A percentile compares a stretch with the other conserved stretches of the same genome.
Evolutionary conservation across 108 stramenopile species (phyloP).

Genomic region (Skeletonema potamos): DNA sequence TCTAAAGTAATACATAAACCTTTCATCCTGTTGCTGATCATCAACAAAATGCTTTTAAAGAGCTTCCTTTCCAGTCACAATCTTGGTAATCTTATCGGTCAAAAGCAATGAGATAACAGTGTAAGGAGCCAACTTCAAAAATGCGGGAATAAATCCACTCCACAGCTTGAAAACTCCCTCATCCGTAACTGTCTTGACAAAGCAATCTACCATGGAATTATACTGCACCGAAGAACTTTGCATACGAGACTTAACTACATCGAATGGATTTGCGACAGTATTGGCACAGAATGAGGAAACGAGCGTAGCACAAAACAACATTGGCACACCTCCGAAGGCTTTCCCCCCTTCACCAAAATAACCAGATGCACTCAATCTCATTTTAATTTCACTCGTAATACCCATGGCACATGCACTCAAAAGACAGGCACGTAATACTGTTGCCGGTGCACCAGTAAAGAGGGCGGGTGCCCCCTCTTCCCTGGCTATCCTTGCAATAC

Average conservation of each 20-base stretch:
- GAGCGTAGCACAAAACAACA: conserved; percentile 64
- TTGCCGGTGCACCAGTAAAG: conserved; percentile 68
- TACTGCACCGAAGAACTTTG: conserved; percentile 60
- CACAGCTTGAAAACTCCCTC: conserved; percentile 62
- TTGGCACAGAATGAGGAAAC: conserved; percentile 65
- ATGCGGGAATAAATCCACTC: conserved; percentile 71
- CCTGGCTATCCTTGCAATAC: conserved; percentile 55
- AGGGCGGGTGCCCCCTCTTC: conserved; percentile 61
- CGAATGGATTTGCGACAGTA: conserved; percentile 73
- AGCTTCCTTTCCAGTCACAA: conserved; percentile 63
- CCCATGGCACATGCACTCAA: conserved; percentile 63
- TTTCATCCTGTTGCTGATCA: background rate
- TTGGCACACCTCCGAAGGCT: conserved; percentile 52
- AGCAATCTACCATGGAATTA: conserved; percentile 60
- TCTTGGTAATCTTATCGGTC: conserved; percentile 67
- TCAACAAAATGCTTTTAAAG: conserved; percentile 20
- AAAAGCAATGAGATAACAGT: conserved; percentile 67
- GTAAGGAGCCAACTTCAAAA: conserved; percentile 78
- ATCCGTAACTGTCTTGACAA: conserved; percentile 47
- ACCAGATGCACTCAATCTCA: conserved; percentile 48
- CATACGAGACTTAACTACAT: conserved; percentile 71
- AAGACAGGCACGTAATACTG: conserved; percentile 65
- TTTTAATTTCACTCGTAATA: conserved; percentile 63
- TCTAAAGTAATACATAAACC: background rate
- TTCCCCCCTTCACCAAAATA: conserved; percentile 60